Base-by-base conservation (phyloP, 345 rosid species). In the Raphanus sativus region DNA sequence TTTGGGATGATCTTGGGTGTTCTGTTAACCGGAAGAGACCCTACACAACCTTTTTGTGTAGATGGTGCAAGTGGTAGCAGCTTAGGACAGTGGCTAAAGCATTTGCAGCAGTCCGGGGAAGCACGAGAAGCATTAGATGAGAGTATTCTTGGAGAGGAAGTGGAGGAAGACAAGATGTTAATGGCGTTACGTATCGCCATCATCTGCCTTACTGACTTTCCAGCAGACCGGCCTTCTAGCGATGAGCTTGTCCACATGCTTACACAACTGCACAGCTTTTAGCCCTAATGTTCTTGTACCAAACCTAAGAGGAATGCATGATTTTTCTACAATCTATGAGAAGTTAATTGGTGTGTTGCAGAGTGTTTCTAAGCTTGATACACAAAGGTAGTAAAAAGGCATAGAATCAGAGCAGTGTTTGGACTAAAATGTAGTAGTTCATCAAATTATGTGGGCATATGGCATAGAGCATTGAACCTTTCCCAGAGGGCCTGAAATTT, bases 161-260 rank as follows among this genome's bases (percentile, higher is more conserved):
- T 82, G 16, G 92, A 92, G 86, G 98, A 94, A 83, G 97, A 94
- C 11, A 95, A 94, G 86, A 94, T 94, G 97, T 78, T 92, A 59
- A 94, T 94, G 98, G 97, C 91, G 54, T 85, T 92, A 61, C 86
- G 95, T 81, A 94, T 92, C n/a, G 88, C 93, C 5, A 92, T 87
- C 17, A 86, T 90, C 29, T 94, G 98, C 80, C 87, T 92, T 55
- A 92, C 98, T 0, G 98, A 94, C 76, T 82, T 76, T 70, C 90
- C 98, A 0, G 97, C 90, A 2, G 97, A 94, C 75, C 81, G 98
- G 81, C 97, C 97, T 76, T 92, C 97, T 4, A 90, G 95, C 54
- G 97, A 94, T 48, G 98, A 94, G 76, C 97, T 94, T 50, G 98
- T 89, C 25, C 87, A 87, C 69, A 90, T 92, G 97, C 88, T 94